phyloP scores from a whole-genome alignment of 2,329 filamentous ascomycete species.

The Pseudopyrenochaeta lycopersici region DNA sequence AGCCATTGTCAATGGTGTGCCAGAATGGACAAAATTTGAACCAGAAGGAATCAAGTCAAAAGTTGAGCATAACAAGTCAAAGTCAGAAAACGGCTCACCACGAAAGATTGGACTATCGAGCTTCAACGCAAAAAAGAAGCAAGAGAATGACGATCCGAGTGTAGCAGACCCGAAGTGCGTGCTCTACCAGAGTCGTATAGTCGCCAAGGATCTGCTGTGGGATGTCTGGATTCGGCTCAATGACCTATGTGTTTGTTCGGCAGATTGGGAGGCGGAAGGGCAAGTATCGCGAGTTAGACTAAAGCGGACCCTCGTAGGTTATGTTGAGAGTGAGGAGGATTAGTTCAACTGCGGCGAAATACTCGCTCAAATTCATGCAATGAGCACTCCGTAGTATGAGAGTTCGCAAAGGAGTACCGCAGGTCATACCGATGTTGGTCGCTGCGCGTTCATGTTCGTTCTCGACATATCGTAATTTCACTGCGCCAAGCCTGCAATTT shows the following conservation, averaged over 20 bases:
- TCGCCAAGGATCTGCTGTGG: conserved; percentile 16
- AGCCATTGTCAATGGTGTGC: not conserved
- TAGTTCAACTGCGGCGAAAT: not conserved
- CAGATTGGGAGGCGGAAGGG: conserved; percentile 21
- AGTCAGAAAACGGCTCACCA: not conserved
- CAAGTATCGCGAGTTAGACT: conserved; percentile 7
- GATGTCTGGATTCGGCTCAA: conserved; percentile 17
- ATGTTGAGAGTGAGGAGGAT: conserved; percentile 3
- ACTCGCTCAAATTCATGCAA: not conserved
- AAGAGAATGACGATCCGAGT: not conserved
- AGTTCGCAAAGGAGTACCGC: too few relatives aligned
- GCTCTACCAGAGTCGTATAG: conserved; percentile 20
- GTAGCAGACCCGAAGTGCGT: conserved; percentile 15
- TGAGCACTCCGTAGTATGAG: too few relatives aligned
- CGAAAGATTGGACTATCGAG: conserved; percentile 1
- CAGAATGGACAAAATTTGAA: conserved; percentile 17
- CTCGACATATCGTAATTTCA: not conserved
- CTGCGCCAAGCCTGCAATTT: too few relatives aligned
- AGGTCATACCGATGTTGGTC: too few relatives aligned
- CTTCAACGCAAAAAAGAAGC: conserved; percentile 1
- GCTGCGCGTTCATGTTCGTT: not conserved
- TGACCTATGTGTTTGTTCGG: conserved; percentile 13
- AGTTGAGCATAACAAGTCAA: not conserved
- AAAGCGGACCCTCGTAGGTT: conserved; percentile 10
- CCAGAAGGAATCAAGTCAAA: not conserved